Base-by-base conservation (phyloP, 345 rosid genomes). In the Hibiscus tridactylites region DNA sequence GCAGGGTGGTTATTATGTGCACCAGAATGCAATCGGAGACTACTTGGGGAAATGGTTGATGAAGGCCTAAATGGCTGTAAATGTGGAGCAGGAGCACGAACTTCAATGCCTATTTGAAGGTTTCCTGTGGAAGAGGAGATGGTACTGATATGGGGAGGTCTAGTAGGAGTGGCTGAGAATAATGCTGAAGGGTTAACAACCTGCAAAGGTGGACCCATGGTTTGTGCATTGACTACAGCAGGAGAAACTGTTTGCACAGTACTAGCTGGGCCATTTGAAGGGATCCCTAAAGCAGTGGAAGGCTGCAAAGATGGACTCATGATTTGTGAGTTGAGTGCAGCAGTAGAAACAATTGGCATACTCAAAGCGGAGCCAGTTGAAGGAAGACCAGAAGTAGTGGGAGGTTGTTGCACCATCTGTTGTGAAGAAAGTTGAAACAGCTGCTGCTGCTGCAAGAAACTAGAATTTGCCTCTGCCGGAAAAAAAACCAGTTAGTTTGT, bases 11-110 rank as follows among this genome's bases (percentile, higher is more conserved):
- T 21, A 21, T 21, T 21, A 21, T 21, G 24, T 21, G 24, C 24
- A 69, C 60, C 49, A 59, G 81, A 37, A 12, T 35, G 67, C 47
- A 17, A 74, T 28, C 78, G 56, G 63, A 61, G 19, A 58, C 69
- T 49, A 33, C 60, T 46, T 1, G 79, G 31, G 16, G 75, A 3
- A 15, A 72, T 7, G 7, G 82, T 60, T 28, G 71, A 7, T 15
- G 83, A 68, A 66, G 85, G 59, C 74, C 89, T 84, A 61, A 80
- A 78, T 57, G 75, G 73, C 35, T 80, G 88, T 73, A 85, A 39
- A 76, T 85, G 89, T 1, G 89, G 87, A 33, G 88, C 83, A 66
- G 86, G 88, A 61, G 85, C 78, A 62, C 86, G 82, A 65, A 75
- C 39, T 75, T 81, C 86, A 68, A 74, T 72, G 37, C 80, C 58